Percentiles rank a stretch among this genome's conserved stretches.
Conservation (phyloP, 129 eudicot species). For the Centella asiatica region DNA sequence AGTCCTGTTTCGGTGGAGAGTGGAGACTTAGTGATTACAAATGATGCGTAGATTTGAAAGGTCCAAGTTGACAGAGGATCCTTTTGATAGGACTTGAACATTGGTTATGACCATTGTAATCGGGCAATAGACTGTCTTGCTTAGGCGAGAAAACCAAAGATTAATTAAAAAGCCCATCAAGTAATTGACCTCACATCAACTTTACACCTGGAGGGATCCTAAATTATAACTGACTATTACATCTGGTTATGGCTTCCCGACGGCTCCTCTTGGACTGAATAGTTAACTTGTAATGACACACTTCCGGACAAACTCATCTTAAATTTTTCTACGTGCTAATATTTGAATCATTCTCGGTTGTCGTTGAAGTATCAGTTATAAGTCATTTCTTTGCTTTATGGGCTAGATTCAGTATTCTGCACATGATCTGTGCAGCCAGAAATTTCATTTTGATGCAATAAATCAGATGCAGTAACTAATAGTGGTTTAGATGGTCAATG, state of each 20-base stretch:
- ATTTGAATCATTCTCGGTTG: no score
- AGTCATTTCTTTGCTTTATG: no score
- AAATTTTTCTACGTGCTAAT: no score
- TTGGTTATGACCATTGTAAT: background rate
- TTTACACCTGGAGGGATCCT: background rate
- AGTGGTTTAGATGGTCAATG: conserved; percentile 1
- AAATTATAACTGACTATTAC: no score
- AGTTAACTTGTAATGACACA: no score
- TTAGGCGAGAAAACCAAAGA: background rate
- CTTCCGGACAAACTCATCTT: no score
- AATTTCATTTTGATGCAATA: conserved; percentile 7
- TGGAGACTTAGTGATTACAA: background rate
- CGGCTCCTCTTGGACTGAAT: no score
- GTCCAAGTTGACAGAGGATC: background rate
- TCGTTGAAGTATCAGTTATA: no score
- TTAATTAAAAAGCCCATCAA: no score
- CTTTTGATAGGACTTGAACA: background rate
- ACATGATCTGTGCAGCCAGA: background rate
- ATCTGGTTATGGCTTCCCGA: no score
- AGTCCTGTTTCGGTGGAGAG: no score
- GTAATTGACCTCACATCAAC: background rate
- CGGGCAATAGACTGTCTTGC: background rate
- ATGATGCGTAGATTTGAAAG: background rate
- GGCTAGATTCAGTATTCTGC: background rate
- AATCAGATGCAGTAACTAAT: background rate